phyloP scores from a whole-genome alignment of 495 filamentous ascomycete species.

The Filosporella fistucella region DNA sequence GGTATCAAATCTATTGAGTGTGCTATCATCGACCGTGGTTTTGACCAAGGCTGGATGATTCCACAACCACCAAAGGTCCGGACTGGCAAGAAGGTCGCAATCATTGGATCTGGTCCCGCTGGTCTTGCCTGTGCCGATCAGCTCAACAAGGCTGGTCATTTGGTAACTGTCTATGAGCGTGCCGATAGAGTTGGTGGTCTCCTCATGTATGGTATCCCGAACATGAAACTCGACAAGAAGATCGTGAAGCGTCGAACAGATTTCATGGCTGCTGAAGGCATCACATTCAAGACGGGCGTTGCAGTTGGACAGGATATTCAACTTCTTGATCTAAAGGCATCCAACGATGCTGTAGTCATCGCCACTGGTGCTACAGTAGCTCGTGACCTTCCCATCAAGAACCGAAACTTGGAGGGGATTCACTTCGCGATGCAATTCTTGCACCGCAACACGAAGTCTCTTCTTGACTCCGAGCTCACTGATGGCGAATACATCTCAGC shows the following conservation, averaged over 20 bases:
- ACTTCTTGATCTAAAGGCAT: constrained; percentile 68
- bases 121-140: constrained; percentile 93
- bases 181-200: constrained; percentile 90
- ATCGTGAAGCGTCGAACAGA: constrained; percentile 94
- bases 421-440: constrained; percentile 99
- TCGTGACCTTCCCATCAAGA: constrained; percentile 89
- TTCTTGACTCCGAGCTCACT: constrained; percentile 85
- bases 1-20: constrained; percentile 99
- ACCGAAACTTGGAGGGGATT: constrained; percentile 86
- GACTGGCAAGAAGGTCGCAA: constrained; percentile 84
- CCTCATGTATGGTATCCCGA: constrained; percentile 98
- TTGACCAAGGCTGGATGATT: constrained; percentile 99
- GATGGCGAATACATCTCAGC: constrained; percentile 93
- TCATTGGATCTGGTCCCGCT: constrained; percentile 93
- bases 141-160: constrained; percentile 90
- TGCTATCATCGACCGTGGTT: constrained; percentile 98
- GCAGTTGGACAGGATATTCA: constrained; percentile 77
- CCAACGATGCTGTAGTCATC: constrained; percentile 85
- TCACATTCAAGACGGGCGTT: constrained; percentile 75
- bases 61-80: constrained; percentile 74
- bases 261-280: constrained; percentile 90
- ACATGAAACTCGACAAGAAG: constrained; percentile 99
- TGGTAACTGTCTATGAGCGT: constrained; percentile 92
- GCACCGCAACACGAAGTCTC: constrained; percentile 96
- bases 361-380: constrained; percentile 97